A percentile compares a stretch with the other conserved stretches of the same genome.
These are phyloP conservation scores for Medakamo hakoo DNA, from an alignment of 139 green algal genomes.

Conservation along the genomic window DNA sequence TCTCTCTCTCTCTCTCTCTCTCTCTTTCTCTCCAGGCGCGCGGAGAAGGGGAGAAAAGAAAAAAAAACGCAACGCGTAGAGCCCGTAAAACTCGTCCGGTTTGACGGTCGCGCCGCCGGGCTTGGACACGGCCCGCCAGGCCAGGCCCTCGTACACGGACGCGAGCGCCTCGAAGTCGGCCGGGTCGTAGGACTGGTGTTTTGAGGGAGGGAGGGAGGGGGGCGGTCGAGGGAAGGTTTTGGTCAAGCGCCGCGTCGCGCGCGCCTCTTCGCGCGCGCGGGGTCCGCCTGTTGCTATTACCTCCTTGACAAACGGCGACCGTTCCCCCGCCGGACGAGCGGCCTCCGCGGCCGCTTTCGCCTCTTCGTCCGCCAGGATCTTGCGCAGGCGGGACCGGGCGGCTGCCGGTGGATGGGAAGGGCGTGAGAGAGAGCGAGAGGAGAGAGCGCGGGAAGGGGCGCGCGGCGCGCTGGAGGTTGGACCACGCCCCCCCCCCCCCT, in stretches of 20 bases:
- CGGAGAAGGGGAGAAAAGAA: too few relatives aligned
- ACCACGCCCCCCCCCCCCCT: too few relatives aligned
- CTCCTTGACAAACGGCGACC: slow-evolving; percentile 49
- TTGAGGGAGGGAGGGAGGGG: neutral
- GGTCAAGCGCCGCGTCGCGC: neutral
- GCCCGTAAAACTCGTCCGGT: slow-evolving; percentile 58
- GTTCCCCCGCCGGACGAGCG: slow-evolving; percentile 13
- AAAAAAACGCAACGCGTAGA: slow-evolving; percentile 56
- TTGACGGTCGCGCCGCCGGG: slow-evolving; percentile 75
- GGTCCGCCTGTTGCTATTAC: neutral
- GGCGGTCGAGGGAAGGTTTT: neutral
- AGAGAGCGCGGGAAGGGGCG: too few relatives aligned
- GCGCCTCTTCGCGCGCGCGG: neutral
- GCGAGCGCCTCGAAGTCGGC: slow-evolving; percentile 43
- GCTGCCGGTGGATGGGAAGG: slow-evolving; percentile 24
- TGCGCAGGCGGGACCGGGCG: slow-evolving; percentile 42
- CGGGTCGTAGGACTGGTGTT: slow-evolving; percentile 38
- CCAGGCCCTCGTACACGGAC: slow-evolving; percentile 60
- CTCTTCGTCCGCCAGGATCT: slow-evolving; percentile 28
- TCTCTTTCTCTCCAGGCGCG: too few relatives aligned
- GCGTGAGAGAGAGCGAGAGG: neutral
- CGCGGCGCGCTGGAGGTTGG: too few relatives aligned
- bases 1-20: too few relatives aligned
- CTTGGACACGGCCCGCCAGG: slow-evolving; percentile 77
- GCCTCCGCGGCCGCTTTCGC: slow-evolving; percentile 16